phyloP scores from a whole-genome alignment of 1,139 yeast species.

The Entelexis sorbosivorans region DNA sequence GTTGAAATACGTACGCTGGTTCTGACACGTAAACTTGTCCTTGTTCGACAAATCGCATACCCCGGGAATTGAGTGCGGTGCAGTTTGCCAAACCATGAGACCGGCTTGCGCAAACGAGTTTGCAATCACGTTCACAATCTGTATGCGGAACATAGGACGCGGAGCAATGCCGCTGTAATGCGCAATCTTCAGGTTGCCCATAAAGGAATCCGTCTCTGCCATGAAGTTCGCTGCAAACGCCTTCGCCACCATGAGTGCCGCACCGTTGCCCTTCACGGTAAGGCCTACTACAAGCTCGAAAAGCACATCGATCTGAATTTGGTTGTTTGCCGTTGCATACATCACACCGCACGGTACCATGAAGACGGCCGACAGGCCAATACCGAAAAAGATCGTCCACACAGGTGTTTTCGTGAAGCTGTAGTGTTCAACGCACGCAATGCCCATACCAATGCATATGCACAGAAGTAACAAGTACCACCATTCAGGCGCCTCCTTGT shows the following conservation, averaged over 20 bases:
- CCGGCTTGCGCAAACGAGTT: slow-evolving; percentile 40
- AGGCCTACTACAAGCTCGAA: slow-evolving; percentile 49
- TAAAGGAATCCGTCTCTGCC: slow-evolving; percentile 49
- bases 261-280: slow-evolving; percentile 51
- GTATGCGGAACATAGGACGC: slow-evolving; percentile 49
- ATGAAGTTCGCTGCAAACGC: slow-evolving; percentile 50
- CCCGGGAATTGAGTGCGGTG: slow-evolving; percentile 37
- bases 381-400: slow-evolving; percentile 30
- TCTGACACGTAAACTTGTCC: slow-evolving; percentile 27
- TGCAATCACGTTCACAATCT: slow-evolving; percentile 36
- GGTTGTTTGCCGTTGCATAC: slow-evolving; percentile 42
- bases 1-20: slow-evolving; percentile 28
- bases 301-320: slow-evolving; percentile 46
- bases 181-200: slow-evolving; percentile 47
- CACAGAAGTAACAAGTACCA: slow-evolving; percentile 44
- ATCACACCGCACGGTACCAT: slow-evolving; percentile 28
- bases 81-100: slow-evolving; percentile 43
- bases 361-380: slow-evolving; percentile 29
- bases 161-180: slow-evolving; percentile 55
- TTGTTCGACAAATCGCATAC: slow-evolving; percentile 39
- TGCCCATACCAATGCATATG: slow-evolving; percentile 38
- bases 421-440: slow-evolving; percentile 37
- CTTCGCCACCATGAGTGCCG: slow-evolving; percentile 43
- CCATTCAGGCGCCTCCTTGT: slow-evolving; percentile 58
- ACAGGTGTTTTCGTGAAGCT: slow-evolving; percentile 43